These are phyloP conservation scores for Fusarium piperis DNA, from an alignment of 2,329 filamentous ascomycete genomes.

Conservation along the genomic window DNA sequence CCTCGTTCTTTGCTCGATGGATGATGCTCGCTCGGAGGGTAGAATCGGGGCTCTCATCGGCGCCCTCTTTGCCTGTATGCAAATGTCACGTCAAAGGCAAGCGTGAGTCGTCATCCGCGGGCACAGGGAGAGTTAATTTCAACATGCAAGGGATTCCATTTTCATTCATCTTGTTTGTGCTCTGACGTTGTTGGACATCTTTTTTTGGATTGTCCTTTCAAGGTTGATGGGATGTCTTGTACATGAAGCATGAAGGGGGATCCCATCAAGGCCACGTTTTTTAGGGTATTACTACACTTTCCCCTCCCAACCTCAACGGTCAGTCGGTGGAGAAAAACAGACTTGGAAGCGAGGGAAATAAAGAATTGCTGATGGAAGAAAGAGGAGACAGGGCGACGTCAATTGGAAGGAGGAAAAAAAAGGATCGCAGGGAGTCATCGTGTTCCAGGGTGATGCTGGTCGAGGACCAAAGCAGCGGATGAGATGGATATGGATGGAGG, in stretches of 20 bases:
- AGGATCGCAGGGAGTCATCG: constrained; percentile 3
- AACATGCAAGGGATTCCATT: background rate
- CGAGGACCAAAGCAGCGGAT: constrained; percentile 34
- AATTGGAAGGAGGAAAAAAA: constrained; percentile 8
- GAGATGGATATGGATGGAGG: constrained; percentile 8
- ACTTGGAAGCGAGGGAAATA: background rate
- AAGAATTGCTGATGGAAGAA: constrained; percentile 13
- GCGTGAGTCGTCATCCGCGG: background rate
- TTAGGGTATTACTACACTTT: background rate
- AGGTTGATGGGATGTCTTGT: background rate
- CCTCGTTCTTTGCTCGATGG: constrained; percentile 14
- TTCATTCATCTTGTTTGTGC: constrained; percentile 14
- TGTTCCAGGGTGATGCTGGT: constrained; percentile 37
- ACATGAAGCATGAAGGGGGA: constrained; percentile 18
- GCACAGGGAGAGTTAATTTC: background rate
- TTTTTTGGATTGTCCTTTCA: background rate
- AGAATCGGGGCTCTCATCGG: background rate
- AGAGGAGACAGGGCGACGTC: constrained; percentile 1
- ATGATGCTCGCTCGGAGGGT: background rate
- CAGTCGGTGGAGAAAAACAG: background rate
- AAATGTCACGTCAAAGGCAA: background rate
- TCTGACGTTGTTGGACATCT: constrained; percentile 4
- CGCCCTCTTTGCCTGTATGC: background rate
- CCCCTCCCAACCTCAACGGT: background rate
- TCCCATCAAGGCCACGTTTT: constrained; percentile 35